phyloP scores from a whole-genome alignment of 257 asterid species.

The Euphrasia confusa region DNA sequence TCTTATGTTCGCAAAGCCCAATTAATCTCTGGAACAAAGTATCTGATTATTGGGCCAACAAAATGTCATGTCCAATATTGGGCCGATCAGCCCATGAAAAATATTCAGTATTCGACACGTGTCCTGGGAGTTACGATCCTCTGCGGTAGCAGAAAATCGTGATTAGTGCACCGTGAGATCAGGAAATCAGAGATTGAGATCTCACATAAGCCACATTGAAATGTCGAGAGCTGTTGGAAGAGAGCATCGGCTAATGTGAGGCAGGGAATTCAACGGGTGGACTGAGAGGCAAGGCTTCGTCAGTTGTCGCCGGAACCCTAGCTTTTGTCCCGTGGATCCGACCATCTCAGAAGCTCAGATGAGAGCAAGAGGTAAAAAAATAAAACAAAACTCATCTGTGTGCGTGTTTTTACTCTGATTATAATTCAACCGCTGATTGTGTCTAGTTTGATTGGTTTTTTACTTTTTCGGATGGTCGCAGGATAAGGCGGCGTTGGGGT shows the following conservation, averaged over 20 bases:
- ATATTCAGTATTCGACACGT: too few relatives aligned
- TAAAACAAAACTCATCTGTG: neutral
- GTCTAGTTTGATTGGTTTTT: neutral
- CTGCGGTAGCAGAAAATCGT: too few relatives aligned
- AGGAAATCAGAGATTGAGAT: neutral
- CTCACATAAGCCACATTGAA: neutral
- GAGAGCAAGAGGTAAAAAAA: conserved; percentile 58
- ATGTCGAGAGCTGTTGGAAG: conserved; percentile 55
- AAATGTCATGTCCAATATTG: too few relatives aligned
- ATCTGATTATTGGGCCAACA: too few relatives aligned
- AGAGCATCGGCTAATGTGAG: conserved; percentile 52
- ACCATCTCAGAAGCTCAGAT: conserved; percentile 78
- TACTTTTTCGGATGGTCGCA: conserved; percentile 13
- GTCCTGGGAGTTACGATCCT: too few relatives aligned
- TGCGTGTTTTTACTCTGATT: too few relatives aligned
- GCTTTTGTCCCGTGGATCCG: conserved; percentile 88
- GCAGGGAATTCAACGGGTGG: conserved; percentile 81
- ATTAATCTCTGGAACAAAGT: too few relatives aligned
- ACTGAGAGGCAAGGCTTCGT: conserved; percentile 80
- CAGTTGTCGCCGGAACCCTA: conserved; percentile 93
- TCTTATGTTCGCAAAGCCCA: too few relatives aligned
- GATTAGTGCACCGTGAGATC: too few relatives aligned
- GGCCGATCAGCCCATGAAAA: too few relatives aligned
- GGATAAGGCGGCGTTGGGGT: conserved; percentile 75
- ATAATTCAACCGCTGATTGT: too few relatives aligned